Evolutionary conservation across 169 alveolate genomes (phyloP), one percentile per base, ranked within the genome.

Genomic region (Toxoplasma gondii): DNA sequence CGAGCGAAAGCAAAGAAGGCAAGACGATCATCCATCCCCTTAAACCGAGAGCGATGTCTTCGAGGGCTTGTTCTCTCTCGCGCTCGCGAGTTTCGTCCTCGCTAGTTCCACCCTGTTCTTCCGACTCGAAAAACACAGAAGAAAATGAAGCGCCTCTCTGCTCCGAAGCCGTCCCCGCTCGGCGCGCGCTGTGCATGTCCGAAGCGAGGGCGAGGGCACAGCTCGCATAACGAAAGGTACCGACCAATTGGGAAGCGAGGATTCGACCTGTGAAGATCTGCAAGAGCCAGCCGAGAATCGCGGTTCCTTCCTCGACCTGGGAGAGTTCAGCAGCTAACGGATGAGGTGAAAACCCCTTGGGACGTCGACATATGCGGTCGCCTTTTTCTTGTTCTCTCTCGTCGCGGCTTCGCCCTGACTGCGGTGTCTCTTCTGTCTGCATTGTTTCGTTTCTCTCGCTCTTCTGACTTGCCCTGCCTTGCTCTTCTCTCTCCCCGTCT

Each of bases 1-100:
- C 67, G 19, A 29, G 34, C 38, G 53, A 12, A 16, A 82, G 90
- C 5, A 82, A 22, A 4, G 90, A 36, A 24, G 90, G 90, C 34
- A 82, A 49, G 38, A 82, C 4, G 67, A 82, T 82, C n/a, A 82
- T 10, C 90, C 90, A 82, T 82, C 69, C 69, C 54, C 90, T 29
- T 7, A 82, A 10, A 4, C 69, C 90, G n/a, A 82, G 90, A 12
- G 90, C 90, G 17, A 82, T 17, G 31, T 41, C 69, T 19, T 82
- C 69, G n/a, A 82, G 90, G 17, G 39, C 7, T 67, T 38, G 54
- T 41, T 82, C 90, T 38, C 67, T 36, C 54, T 82, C 90, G 53
- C 41, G 38, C 9, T 41, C 53, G 31, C 39, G 54, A 34, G 31
- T 36, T 16, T 22, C 64, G 41, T 82, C 36, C 67, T 39, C 38